A percentile compares a stretch with the other conserved stretches of the same genome.
These are phyloP conservation scores for Funneliformis caledonium DNA, from an alignment of 371 early-diverging fungal species.

Conservation along the genomic window DNA sequence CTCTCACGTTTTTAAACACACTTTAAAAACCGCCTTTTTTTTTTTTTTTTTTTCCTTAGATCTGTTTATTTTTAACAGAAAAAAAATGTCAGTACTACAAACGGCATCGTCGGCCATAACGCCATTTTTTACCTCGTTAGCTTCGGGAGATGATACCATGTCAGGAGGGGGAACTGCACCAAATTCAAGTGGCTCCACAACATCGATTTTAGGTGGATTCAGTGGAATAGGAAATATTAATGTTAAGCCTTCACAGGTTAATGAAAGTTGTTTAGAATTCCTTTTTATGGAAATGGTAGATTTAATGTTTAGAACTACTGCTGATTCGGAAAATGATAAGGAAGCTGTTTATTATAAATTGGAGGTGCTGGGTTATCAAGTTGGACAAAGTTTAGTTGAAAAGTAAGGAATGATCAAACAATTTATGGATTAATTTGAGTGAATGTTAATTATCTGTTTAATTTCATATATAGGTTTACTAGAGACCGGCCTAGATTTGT, in stretches of 20 bases:
- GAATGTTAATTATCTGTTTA: neutral
- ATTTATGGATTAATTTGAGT: neutral
- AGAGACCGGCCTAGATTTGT: slow-evolving; percentile 82
- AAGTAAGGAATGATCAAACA: slow-evolving; percentile 56
- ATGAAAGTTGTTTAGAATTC: slow-evolving; percentile 72
- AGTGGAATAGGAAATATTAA: neutral
- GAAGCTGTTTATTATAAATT: slow-evolving; percentile 86
- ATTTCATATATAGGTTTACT: slow-evolving; percentile 62
- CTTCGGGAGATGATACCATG: slow-evolving; percentile 18
- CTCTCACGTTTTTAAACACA: neutral
- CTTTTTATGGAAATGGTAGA: slow-evolving; percentile 83
- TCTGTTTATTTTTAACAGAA: neutral
- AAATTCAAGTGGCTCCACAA: neutral
- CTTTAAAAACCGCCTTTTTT: too few relatives aligned
- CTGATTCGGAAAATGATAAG: slow-evolving; percentile 70
- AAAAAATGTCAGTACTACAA: slow-evolving; percentile 39
- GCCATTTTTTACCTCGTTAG: slow-evolving; percentile 32
- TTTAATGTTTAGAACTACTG: slow-evolving; percentile 62
- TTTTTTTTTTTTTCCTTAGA: neutral
- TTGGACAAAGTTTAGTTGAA: slow-evolving; percentile 87
- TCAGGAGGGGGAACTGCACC: neutral
- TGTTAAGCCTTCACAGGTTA: slow-evolving; percentile 49
- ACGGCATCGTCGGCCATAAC: slow-evolving; percentile 36
- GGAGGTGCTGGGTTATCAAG: slow-evolving; percentile 87
- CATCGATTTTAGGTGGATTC: neutral